Evolutionary conservation across 2,329 filamentous ascomycete species (phyloP).

Genomic region (Ceratocystis ficicola): DNA sequence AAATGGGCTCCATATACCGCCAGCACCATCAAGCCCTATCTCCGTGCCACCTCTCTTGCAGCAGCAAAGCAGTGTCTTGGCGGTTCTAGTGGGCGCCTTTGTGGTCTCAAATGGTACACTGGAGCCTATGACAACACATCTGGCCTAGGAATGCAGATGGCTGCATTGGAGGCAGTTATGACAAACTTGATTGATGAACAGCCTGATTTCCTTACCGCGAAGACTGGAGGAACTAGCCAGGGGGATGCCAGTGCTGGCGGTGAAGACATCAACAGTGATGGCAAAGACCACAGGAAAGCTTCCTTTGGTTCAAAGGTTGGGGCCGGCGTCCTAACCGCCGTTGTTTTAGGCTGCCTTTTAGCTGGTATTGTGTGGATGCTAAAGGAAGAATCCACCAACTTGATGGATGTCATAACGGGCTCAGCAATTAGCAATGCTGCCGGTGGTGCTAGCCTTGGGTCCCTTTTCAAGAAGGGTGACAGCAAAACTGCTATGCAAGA

Average conservation of each 20-base stretch:
- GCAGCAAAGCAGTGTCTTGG: slow-evolving; percentile 47
- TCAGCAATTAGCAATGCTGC: neutral
- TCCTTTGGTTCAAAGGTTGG: slow-evolving; percentile 51
- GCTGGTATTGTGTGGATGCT: slow-evolving; percentile 41
- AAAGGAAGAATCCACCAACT: slow-evolving; percentile 34
- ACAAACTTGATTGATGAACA: slow-evolving; percentile 43
- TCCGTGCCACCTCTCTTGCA: slow-evolving; percentile 44
- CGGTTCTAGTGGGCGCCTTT: slow-evolving; percentile 45
- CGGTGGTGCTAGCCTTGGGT: neutral
- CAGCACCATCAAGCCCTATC: slow-evolving; percentile 39
- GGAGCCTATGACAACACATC: slow-evolving; percentile 45
- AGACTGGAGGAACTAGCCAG: slow-evolving; percentile 46
- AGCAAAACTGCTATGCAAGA: slow-evolving; percentile 5
- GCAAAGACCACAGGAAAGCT: slow-evolving; percentile 27
- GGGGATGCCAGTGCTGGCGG: slow-evolving; percentile 38
- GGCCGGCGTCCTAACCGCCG: slow-evolving; percentile 50
- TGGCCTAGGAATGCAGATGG: slow-evolving; percentile 61
- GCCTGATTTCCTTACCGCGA: slow-evolving; percentile 34
- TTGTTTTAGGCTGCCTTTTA: slow-evolving; percentile 43
- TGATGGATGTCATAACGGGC: slow-evolving; percentile 1
- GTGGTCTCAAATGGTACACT: slow-evolving; percentile 47
- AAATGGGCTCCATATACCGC: slow-evolving; percentile 52
- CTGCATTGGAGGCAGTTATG: slow-evolving; percentile 52
- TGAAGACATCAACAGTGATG: slow-evolving; percentile 32
- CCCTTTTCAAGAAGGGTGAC: slow-evolving; percentile 6